These are phyloP conservation scores for Thermothelomyces thermophilus DNA, from an alignment of 2,329 filamentous ascomycete species.

Conservation along the genomic window DNA sequence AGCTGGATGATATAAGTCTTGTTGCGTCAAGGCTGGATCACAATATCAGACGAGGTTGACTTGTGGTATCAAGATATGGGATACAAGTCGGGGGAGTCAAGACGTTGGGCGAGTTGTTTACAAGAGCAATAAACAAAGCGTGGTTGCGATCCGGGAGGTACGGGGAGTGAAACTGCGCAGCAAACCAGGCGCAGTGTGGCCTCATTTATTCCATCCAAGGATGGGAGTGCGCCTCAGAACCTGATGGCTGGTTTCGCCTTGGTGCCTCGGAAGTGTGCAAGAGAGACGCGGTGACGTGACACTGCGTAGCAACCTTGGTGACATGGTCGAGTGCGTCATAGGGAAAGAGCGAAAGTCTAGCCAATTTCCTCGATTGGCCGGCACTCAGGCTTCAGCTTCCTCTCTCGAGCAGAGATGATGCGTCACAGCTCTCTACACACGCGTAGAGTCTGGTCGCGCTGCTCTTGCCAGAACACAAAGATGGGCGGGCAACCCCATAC, in stretches of 20 bases:
- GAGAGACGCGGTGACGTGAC: conserved; percentile 14
- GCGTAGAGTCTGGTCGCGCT: no score
- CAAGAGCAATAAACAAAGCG: not conserved
- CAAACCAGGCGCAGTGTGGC: not conserved
- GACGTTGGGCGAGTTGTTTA: not conserved
- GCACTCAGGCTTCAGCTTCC: not conserved
- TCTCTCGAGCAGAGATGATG: not conserved
- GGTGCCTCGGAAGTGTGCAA: not conserved
- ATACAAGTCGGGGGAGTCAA: conserved; percentile 5
- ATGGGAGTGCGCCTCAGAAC: not conserved
- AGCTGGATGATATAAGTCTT: not conserved
- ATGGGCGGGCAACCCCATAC: not conserved
- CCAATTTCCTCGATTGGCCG: conserved; percentile 9
- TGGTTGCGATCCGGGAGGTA: not conserved
- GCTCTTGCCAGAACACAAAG: no score
- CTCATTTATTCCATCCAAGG: conserved; percentile 7
- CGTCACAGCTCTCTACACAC: no score
- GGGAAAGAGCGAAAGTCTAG: conserved; percentile 6
- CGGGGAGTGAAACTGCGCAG: not conserved
- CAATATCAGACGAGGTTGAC: no score
- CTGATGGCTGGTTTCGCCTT: not conserved
- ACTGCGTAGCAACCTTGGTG: not conserved
- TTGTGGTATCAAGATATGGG: conserved; percentile 1
- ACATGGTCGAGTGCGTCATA: conserved; percentile 21
- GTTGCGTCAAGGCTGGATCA: not conserved